Conservation (phyloP, 257 asterid species). For the Solanum dulcamara region DNA sequence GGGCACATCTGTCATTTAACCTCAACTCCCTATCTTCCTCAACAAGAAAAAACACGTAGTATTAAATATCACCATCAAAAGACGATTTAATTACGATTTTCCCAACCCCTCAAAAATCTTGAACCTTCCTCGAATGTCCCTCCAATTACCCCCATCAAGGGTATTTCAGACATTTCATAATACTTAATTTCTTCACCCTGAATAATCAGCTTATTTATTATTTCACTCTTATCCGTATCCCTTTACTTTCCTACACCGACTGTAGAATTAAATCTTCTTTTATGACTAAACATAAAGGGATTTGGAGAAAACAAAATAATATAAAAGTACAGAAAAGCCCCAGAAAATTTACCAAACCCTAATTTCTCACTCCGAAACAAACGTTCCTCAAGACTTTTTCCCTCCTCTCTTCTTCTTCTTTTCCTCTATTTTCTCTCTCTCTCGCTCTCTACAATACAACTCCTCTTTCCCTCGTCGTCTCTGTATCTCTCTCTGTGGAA, state of each 20-base stretch:
- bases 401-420: not conserved
- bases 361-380: slow-evolving; percentile 21
- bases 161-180: not conserved
- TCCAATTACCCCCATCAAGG: not conserved
- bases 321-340: slow-evolving; percentile 43
- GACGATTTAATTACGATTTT: not conserved
- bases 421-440: not conserved
- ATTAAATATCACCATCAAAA: not conserved
- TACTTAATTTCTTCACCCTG: not conserved
- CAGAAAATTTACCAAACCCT: slow-evolving; percentile 27
- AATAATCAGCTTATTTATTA: not conserved
- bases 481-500: not conserved
- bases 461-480: not conserved
- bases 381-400: slow-evolving; percentile 4
- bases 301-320: not conserved
- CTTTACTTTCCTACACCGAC: not conserved
- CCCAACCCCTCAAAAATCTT: not conserved
- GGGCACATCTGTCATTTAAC: not conserved
- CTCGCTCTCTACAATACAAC: not conserved
- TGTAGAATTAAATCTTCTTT: not conserved
- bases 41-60: not conserved
- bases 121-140: not conserved
- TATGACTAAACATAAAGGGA: not conserved
- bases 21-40: not conserved
- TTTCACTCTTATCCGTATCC: not conserved